Percentiles rank a stretch among this genome's conserved stretches.
These are phyloP conservation scores for Drechslerella coelobrocha DNA, from an alignment of 2,329 filamentous ascomycete species.

Conservation along the genomic window DNA sequence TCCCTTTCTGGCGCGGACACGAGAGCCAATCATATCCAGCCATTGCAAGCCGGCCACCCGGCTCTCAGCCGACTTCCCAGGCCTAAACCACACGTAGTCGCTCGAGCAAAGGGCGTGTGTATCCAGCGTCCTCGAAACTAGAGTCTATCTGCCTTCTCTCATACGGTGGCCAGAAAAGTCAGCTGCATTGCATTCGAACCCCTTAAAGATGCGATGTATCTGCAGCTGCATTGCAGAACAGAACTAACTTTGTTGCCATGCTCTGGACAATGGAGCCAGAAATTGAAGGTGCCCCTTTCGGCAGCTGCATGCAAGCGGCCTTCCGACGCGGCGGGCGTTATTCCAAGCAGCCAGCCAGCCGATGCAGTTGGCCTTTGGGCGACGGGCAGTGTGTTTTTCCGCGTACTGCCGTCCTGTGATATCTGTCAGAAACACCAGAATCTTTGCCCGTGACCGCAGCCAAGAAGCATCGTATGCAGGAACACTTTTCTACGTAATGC, in stretches of 20 bases:
- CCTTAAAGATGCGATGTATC: not conserved
- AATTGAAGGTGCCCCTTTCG: not conserved
- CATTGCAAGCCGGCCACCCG: no score
- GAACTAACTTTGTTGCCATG: not conserved
- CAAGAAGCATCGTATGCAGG: no score
- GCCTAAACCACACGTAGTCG: no score
- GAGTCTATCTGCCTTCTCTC: not conserved
- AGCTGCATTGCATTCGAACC: not conserved
- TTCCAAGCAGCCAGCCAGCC: not conserved
- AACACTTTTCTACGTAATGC: no score
- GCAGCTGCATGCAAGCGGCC: conserved; percentile 3
- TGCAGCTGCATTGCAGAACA: not conserved
- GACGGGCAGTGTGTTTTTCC: not conserved
- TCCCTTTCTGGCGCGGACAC: not conserved
- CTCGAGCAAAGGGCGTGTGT: no score
- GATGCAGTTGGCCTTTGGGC: not conserved
- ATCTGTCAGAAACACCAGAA: not conserved
- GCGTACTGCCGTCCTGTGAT: not conserved
- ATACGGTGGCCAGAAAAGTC: not conserved
- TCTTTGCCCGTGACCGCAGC: no score
- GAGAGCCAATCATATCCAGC: conserved; percentile 2
- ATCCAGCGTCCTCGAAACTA: no score
- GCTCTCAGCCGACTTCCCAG: no score
- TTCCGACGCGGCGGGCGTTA: not conserved
- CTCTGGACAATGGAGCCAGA: not conserved